Percentiles rank a stretch among this genome's conserved stretches.
Evolutionary conservation across 2,329 filamentous ascomycete genomes (phyloP).

Genomic region (Scolecobasidium constrictum): DNA sequence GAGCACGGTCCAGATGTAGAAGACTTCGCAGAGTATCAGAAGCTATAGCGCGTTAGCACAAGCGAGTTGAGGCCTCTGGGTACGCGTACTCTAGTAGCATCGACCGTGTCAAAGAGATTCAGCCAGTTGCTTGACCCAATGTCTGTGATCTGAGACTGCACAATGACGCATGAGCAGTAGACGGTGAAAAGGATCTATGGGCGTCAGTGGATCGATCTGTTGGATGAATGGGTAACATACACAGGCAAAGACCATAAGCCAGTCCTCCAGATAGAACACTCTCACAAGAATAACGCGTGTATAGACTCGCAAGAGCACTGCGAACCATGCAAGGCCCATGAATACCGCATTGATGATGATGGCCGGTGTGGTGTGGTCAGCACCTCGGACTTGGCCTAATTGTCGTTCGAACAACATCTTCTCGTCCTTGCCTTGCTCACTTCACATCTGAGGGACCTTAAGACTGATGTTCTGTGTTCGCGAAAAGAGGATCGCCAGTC

Average conservation of each 20-base stretch:
- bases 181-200: conserved; percentile 22
- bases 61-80: background rate
- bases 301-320: conserved; percentile 2
- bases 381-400: background rate
- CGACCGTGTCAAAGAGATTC: conserved; percentile 15
- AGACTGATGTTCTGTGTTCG: too few relatives aligned
- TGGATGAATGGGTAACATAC: conserved; percentile 14
- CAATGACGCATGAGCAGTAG: conserved; percentile 20
- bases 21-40: conserved; percentile 23
- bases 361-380: background rate
- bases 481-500: too few relatives aligned
- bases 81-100: conserved; percentile 19
- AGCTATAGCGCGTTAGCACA: conserved; percentile 15
- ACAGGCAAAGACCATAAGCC: conserved; percentile 26
- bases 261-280: conserved; percentile 32
- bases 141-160: conserved; percentile 3
- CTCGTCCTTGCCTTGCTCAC: too few relatives aligned
- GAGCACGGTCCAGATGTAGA: conserved; percentile 29
- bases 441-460: too few relatives aligned
- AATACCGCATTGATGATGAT: conserved; percentile 6
- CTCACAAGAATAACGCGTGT: conserved; percentile 2
- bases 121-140: conserved; percentile 12
- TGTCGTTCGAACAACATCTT: background rate
- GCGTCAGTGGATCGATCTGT: background rate
- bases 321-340: conserved; percentile 7